phyloP scores from a whole-genome alignment of 2,329 filamentous ascomycete genomes.

The Pseudogymnoascus sp. region DNA sequence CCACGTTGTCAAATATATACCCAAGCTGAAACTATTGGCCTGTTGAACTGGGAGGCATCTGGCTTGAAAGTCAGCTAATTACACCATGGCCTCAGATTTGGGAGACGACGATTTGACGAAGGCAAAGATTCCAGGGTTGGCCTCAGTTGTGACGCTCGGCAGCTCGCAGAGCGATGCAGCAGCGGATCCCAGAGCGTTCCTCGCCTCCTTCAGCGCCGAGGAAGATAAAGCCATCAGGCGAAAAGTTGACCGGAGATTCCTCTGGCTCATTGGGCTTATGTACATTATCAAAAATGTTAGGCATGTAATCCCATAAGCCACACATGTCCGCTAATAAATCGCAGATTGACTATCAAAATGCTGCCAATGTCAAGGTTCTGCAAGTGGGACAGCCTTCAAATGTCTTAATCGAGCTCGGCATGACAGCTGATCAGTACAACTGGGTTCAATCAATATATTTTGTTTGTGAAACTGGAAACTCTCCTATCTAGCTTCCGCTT shows the following conservation, averaged over 20 bases:
- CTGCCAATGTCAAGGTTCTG: slow-evolving; percentile 36
- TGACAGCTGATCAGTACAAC: slow-evolving; percentile 37
- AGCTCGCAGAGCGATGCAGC: slow-evolving; percentile 16
- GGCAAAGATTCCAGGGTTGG: neutral
- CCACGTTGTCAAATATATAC: neutral
- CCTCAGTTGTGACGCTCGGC: neutral
- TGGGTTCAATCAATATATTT: slow-evolving; percentile 36
- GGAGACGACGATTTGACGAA: slow-evolving; percentile 13
- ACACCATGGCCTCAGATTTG: neutral
- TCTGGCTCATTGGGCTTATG: slow-evolving; percentile 35
- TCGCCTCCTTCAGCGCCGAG: slow-evolving; percentile 33
- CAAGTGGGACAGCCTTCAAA: slow-evolving; percentile 35
- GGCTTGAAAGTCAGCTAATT: neutral
- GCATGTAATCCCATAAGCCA: slow-evolving; percentile 5
- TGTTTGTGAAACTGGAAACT: slow-evolving; percentile 22
- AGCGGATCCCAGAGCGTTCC: slow-evolving; percentile 25
- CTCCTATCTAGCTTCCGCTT: neutral
- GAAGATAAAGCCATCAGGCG: slow-evolving; percentile 35
- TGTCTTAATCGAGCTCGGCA: slow-evolving; percentile 33
- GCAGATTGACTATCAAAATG: slow-evolving; percentile 36
- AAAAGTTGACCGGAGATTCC: slow-evolving; percentile 35
- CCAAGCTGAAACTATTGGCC: neutral
- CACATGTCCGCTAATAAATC: neutral
- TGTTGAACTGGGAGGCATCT: neutral
- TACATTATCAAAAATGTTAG: slow-evolving; percentile 37